phyloP scores from a whole-genome alignment of 1,284 basidiomycete genomes.

The Ustilago loliicola region DNA sequence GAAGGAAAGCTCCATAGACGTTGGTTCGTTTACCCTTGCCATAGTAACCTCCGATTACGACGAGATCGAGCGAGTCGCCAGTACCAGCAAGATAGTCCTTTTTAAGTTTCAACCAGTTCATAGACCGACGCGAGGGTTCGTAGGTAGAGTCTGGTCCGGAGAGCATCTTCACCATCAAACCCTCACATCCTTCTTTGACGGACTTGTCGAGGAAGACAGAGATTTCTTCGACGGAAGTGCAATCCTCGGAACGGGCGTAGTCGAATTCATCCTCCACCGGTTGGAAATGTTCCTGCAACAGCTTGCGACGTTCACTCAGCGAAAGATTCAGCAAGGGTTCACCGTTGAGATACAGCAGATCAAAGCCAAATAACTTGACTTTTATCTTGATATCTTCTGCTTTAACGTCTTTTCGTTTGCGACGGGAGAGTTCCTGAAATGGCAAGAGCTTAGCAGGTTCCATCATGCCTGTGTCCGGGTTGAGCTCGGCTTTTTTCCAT shows the following conservation, averaged over 20 bases:
- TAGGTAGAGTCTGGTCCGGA: conserved; percentile 91
- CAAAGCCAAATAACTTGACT: conserved; percentile 95
- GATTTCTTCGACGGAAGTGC: conserved; percentile 91
- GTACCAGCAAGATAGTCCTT: conserved; percentile 81
- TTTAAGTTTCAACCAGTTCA: conserved; percentile 92
- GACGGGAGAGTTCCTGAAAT: conserved; percentile 94
- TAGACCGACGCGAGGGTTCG: conserved; percentile 91
- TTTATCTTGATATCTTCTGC: conserved; percentile 95
- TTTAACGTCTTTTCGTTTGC: conserved; percentile 97
- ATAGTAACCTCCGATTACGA: conserved; percentile 95
- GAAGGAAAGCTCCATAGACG: conserved; percentile 68
- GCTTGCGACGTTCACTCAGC: conserved; percentile 75
- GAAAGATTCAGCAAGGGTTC: conserved; percentile 71
- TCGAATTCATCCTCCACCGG: conserved; percentile 89
- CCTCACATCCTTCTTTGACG: conserved; percentile 97
- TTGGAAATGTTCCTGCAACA: conserved; percentile 84
- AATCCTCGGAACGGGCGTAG: conserved; percentile 91
- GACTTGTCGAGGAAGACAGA: conserved; percentile 94
- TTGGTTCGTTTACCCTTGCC: conserved; percentile 95
- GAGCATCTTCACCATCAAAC: conserved; percentile 98
- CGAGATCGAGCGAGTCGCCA: conserved; percentile 96
- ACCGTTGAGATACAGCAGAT: conserved; percentile 93
- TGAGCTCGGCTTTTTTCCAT: conserved; percentile 79
- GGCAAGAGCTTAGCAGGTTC: conserved; percentile 80
- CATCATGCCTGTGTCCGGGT: conserved; percentile 30